Conservation (phyloP, 495 filamentous ascomycete genomes). For the Parachaetomium inaequale region DNA sequence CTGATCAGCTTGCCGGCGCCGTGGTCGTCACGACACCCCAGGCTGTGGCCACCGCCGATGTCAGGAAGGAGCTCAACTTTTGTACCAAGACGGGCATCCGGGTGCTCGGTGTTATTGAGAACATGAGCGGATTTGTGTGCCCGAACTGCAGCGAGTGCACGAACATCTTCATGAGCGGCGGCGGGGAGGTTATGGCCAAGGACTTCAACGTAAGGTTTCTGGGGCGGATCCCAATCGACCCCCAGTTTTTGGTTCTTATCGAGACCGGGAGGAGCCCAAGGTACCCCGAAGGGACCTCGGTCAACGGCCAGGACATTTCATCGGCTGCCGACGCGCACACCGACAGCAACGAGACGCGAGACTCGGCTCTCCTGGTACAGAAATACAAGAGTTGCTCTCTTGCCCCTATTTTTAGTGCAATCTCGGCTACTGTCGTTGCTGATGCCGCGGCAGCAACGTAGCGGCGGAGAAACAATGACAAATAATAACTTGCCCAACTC, state of each 20-base stretch:
- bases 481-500: neutral
- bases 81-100: conserved; percentile 80
- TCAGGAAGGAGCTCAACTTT: conserved; percentile 95
- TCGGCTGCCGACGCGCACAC: conserved; percentile 14
- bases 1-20: conserved; percentile 67
- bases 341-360: conserved; percentile 34
- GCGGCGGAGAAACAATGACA: neutral
- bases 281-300: conserved; percentile 48
- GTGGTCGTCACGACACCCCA: conserved; percentile 96
- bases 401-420: conserved; percentile 64
- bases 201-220: conserved; percentile 82
- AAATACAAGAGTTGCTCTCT: conserved; percentile 79
- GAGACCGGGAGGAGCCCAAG: conserved; percentile 50
- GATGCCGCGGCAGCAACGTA: conserved; percentile 4
- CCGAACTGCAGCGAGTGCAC: conserved; percentile 92
- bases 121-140: conserved; percentile 96
- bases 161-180: conserved; percentile 86
- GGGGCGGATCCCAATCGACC: conserved; percentile 87
- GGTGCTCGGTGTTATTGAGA: conserved; percentile 88
- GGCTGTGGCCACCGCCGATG: conserved; percentile 87
- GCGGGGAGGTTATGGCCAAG: conserved; percentile 82
- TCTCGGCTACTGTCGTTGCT: conserved; percentile 40
- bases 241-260: conserved; percentile 53
- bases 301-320: conserved; percentile 47
- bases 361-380: conserved; percentile 61